Percentiles rank a stretch among this genome's conserved stretches.
phyloP scores from a whole-genome alignment of 768 basidiomycete genomes.

The Polyporus arcularius region DNA sequence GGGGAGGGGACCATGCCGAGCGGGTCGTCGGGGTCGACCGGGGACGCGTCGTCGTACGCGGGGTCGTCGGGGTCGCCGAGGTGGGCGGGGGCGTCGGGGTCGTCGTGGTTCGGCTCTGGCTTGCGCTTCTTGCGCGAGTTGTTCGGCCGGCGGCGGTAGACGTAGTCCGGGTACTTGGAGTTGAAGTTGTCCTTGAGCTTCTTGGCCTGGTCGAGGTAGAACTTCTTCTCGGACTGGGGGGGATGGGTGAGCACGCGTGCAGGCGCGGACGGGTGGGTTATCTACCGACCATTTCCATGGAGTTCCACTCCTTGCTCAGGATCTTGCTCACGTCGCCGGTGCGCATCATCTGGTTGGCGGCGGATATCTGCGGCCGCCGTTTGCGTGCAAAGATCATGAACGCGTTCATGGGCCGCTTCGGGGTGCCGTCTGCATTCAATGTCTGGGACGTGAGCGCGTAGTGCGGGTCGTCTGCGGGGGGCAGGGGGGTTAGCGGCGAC shows the following conservation, averaged over 20 bases:
- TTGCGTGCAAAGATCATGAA: slow-evolving; percentile 92
- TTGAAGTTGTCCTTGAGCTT: slow-evolving; percentile 86
- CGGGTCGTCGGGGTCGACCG: slow-evolving; percentile 37
- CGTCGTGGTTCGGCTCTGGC: slow-evolving; percentile 34
- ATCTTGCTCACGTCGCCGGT: slow-evolving; percentile 91
- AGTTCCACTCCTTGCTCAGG: slow-evolving; percentile 82
- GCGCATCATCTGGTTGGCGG: slow-evolving; percentile 87
- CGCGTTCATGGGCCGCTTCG: slow-evolving; percentile 90
- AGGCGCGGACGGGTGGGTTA: neutral
- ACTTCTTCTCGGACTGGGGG: slow-evolving; percentile 74
- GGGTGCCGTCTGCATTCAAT: slow-evolving; percentile 84
- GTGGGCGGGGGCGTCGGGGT: slow-evolving; percentile 33
- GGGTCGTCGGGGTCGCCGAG: slow-evolving; percentile 36
- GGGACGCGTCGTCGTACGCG: slow-evolving; percentile 39
- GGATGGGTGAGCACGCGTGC: slow-evolving; percentile 6
- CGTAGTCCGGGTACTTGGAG: slow-evolving; percentile 84
- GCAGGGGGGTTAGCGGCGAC: neutral
- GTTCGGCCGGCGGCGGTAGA: slow-evolving; percentile 85
- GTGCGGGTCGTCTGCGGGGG: slow-evolving; percentile 39
- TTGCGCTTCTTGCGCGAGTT: slow-evolving; percentile 73
- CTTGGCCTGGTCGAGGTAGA: slow-evolving; percentile 86
- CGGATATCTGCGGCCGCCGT: slow-evolving; percentile 79
- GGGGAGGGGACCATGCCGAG: slow-evolving; percentile 15
- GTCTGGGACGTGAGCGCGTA: slow-evolving; percentile 70
- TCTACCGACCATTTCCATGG: slow-evolving; percentile 69